Evolutionary conservation across 306 rosid genomes (phyloP).

Genomic region (Medicago arabica): DNA sequence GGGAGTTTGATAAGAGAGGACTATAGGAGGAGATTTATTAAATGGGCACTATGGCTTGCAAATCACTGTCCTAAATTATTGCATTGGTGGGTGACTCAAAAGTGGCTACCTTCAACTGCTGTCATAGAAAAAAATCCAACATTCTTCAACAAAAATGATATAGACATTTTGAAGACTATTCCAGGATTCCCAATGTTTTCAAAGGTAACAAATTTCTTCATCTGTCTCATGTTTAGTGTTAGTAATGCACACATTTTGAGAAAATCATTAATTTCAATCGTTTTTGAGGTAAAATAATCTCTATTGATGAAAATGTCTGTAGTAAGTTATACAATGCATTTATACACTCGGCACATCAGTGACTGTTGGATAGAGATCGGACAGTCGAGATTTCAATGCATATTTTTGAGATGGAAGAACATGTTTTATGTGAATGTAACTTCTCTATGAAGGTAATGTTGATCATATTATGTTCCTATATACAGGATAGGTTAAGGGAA

Average conservation of each 20-base stretch:
- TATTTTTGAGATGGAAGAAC: neutral
- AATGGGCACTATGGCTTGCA: constrained; percentile 70
- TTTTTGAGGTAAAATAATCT: neutral
- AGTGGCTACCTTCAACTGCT: constrained; percentile 91
- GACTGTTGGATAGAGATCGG: neutral
- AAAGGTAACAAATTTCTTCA: constrained; percentile 53
- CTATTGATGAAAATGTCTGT: neutral
- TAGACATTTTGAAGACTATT: constrained; percentile 69
- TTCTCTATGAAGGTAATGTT: neutral
- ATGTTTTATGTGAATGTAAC: neutral
- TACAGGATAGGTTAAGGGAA: constrained; percentile 68
- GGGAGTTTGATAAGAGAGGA: constrained; percentile 65
- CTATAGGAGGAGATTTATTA: constrained; percentile 65
- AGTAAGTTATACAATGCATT: too few species aligned
- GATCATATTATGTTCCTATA: constrained; percentile 28
- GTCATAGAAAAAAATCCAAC: constrained; percentile 73
- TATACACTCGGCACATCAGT: neutral
- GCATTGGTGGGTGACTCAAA: constrained; percentile 90
- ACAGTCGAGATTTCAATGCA: neutral
- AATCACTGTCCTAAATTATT: constrained; percentile 66
- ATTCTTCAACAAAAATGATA: constrained; percentile 74
- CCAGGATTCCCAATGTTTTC: constrained; percentile 89
- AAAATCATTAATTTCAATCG: too few species aligned
- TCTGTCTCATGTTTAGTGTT: too few species aligned
- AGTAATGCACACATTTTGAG: too few species aligned